Conservation (phyloP, 805 yeast species). For the Yarrowia alimentaria region DNA sequence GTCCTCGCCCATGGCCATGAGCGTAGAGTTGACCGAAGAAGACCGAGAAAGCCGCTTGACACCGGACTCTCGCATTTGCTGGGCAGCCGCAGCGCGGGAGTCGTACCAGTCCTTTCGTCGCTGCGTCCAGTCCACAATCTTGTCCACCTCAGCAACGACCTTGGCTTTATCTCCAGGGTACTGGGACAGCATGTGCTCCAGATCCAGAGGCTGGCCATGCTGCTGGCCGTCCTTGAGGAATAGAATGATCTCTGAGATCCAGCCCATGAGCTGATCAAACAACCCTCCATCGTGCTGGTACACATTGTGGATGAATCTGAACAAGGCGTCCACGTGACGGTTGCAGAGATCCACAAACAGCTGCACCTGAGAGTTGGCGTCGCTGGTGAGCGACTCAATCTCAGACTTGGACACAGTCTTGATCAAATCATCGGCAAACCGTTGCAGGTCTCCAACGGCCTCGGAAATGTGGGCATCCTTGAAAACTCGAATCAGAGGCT, state of each 20-base stretch:
- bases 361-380: conserved; percentile 64
- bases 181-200: conserved; percentile 42
- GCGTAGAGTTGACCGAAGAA: not conserved
- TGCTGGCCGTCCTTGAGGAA: conserved; percentile 62
- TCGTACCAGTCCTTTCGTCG: conserved; percentile 32
- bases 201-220: conserved; percentile 45
- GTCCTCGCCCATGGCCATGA: conserved; percentile 6
- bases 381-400: conserved; percentile 51
- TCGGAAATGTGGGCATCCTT: conserved; percentile 63
- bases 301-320: conserved; percentile 75
- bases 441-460: conserved; percentile 61
- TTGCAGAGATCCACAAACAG: conserved; percentile 63
- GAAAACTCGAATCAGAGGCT: conserved; percentile 69
- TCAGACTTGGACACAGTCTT: conserved; percentile 52
- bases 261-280: conserved; percentile 66
- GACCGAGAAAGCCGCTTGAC: conserved; percentile 2
- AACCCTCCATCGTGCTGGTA: conserved; percentile 73
- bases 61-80: conserved; percentile 9
- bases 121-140: conserved; percentile 40
- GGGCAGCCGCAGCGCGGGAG: not conserved
- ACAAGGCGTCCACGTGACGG: conserved; percentile 68
- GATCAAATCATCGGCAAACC: conserved; percentile 66
- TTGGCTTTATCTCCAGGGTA: conserved; percentile 39
- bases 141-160: conserved; percentile 45
- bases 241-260: conserved; percentile 68